Percentiles rank a stretch among this genome's conserved stretches.
These are phyloP conservation scores for Aureobasidium leucospermi DNA, from an alignment of 2,329 filamentous ascomycete genomes.

Conservation along the genomic window DNA sequence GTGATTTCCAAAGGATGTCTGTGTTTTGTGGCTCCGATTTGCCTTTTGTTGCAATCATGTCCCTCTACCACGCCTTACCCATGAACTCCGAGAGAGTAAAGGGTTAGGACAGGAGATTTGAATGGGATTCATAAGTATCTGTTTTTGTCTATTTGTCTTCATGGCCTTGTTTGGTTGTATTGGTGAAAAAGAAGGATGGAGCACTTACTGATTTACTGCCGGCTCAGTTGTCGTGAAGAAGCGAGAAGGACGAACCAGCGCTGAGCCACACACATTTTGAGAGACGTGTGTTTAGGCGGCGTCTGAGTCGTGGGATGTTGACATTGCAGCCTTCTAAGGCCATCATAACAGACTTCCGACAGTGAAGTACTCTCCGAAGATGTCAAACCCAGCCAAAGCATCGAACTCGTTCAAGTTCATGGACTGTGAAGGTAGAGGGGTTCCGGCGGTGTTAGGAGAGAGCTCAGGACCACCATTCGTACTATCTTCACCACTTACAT, in stretches of 20 bases:
- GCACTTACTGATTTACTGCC: not conserved
- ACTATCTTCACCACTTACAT: not conserved
- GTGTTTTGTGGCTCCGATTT: not conserved
- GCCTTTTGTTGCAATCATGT: conserved; percentile 12
- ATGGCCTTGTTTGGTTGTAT: not conserved
- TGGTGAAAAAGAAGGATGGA: not conserved
- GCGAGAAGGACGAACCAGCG: too few species aligned
- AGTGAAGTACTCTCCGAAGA: conserved; percentile 13
- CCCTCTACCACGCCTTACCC: not conserved
- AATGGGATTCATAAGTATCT: conserved; percentile 7
- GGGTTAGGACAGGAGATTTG: not conserved
- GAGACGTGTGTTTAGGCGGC: too few species aligned
- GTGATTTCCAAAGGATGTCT: not conserved
- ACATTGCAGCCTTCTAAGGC: not conserved
- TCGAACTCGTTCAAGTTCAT: not conserved
- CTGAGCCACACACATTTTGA: too few species aligned
- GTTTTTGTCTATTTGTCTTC: conserved; percentile 8
- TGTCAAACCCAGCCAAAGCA: conserved; percentile 5
- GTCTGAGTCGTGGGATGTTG: not conserved
- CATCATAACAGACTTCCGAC: conserved; percentile 6
- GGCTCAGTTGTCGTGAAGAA: too few species aligned
- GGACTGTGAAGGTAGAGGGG: not conserved
- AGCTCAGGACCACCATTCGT: not conserved
- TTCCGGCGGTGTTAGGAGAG: not conserved
- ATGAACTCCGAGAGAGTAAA: not conserved